Base-by-base conservation (phyloP, 1,139 yeast species). In the Hemisphaericaspora lyxosophila region DNA sequence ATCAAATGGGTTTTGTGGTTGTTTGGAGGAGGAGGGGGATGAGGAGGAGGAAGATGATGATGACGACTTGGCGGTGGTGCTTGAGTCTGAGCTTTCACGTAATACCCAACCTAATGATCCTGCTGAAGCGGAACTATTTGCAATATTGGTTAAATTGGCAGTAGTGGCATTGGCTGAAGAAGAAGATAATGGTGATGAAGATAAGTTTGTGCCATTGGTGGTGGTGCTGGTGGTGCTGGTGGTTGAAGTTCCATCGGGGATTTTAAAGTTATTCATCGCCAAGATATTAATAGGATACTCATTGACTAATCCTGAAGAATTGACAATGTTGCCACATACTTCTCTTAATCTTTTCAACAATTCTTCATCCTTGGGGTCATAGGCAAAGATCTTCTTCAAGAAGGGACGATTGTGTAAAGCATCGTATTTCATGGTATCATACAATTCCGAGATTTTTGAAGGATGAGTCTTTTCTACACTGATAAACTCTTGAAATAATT, bases 351-450 rank as follows among this genome's bases (percentile, higher is more conserved):
- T 53, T 27, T 53, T 51, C 40, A 70, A 54, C 30, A 79, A 67
- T 17, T 60, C 62, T 44, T 73, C 74, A 50, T 75, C 74, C 34
- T 64, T 63, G 3, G 81, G 78, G 47, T 82, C 88, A 35, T 86
- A 89, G 33, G 82, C 73, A 57, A 94, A 94, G 5, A 90, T 83
- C 48, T 80, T 80, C 55, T 85, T 88, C 58, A 94, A 68, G 58
- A 94, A 92, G 32, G 84, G 86, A 39, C 98, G 75, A 60, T 94
- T 94, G 60, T 94, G 99, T 44, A 94, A 72, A 6, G 97, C 98
- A 65, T 94, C 99, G 57, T 87, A 92, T 63, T 94, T 94, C 97
- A 94, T 92, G 1, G 99, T 90, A 60, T 94, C 99, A 57, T 94
- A 94, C 44, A 94, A 73, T 62, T 94, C 99, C 31, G 96, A 85